Base-by-base conservation (phyloP, 768 basidiomycete genomes). In the Gyrodon lividus region DNA sequence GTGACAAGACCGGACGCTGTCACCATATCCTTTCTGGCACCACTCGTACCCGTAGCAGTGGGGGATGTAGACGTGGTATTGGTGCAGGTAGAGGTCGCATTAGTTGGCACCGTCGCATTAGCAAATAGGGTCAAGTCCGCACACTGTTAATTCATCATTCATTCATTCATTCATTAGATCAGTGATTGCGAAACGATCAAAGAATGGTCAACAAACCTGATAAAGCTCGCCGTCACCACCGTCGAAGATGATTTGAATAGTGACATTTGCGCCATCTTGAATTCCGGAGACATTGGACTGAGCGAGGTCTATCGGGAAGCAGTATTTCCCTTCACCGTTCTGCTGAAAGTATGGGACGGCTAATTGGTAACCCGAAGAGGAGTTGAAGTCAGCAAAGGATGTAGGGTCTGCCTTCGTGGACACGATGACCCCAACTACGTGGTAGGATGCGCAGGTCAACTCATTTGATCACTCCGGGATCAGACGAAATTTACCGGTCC, bases 181-280 rank as follows among this genome's bases (percentile, higher is more conserved):
- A 24, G 31, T 31, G 19, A 31, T 26, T n/a, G 43, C 17, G 19
- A 42, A 35, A 26, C 12, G 24, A 10, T 40, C 14, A 26, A 13
- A 49, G 30, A 28, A 35, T 3, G 2, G 14, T 23, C 47, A 45
- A 51, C 55, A 34, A 46, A 80, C 87, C 76, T 92, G 88, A 70
- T 77, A 91, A 7, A 94, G 76, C 24, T 62, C 42, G 19, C 83
- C 84, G 61, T 93, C 90, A 31, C 88, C 89, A 35, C 87, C 88
- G 56, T 81, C 69, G 62, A 70, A 92, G 24, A 80, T 57, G 20
- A 90, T 60, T 68, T 88, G 83, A 43, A 93, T 71, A 1, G 92
- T 92, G 34, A 89, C 84, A 56, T 89, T 85, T 17, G 81, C 75
- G 8, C 89, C 88, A 52, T 84, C 75, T 48, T 70, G 66, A 44